These are phyloP conservation scores for Leccinum barrowsii DNA, from an alignment of 768 basidiomycete species.

Conservation along the genomic window DNA sequence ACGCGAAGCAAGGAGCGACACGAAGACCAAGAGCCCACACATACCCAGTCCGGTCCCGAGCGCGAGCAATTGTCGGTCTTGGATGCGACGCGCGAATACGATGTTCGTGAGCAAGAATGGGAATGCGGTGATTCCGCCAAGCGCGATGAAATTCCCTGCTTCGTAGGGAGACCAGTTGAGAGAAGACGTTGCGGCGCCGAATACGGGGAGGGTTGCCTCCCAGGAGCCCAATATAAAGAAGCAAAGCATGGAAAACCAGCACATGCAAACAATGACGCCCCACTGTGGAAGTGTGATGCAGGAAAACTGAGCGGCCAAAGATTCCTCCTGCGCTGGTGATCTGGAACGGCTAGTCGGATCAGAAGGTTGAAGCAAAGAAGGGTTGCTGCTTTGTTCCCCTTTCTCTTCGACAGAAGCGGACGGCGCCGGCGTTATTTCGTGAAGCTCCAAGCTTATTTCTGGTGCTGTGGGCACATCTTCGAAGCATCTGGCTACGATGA, in stretches of 20 bases:
- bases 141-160: constrained; percentile 68
- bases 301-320: background rate
- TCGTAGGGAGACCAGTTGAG: constrained; percentile 59
- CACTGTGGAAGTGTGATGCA: background rate
- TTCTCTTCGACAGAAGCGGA: constrained; percentile 33
- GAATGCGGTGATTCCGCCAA: constrained; percentile 58
- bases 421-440: constrained; percentile 1
- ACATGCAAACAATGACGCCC: constrained; percentile 48
- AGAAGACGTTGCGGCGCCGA: constrained; percentile 38
- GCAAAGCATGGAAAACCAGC: constrained; percentile 69
- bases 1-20: constrained; percentile 41
- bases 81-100: constrained; percentile 50
- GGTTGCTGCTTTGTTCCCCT: background rate
- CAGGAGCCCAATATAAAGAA: constrained; percentile 40
- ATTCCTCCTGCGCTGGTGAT: background rate
- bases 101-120: constrained; percentile 67
- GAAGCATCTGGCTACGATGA: constrained; percentile 8
- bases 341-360: background rate
- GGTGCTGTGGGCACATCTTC: constrained; percentile 35
- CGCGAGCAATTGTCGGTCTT: constrained; percentile 59
- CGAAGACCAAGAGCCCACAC: constrained; percentile 49
- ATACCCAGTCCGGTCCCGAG: constrained; percentile 50
- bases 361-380: background rate
- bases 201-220: constrained; percentile 65
- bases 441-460: constrained; percentile 11